Percentiles rank a stretch among this genome's conserved stretches.
Evolutionary conservation across 202 grass and related monocot genomes (phyloP).

Genomic region (Musa balbisiana): DNA sequence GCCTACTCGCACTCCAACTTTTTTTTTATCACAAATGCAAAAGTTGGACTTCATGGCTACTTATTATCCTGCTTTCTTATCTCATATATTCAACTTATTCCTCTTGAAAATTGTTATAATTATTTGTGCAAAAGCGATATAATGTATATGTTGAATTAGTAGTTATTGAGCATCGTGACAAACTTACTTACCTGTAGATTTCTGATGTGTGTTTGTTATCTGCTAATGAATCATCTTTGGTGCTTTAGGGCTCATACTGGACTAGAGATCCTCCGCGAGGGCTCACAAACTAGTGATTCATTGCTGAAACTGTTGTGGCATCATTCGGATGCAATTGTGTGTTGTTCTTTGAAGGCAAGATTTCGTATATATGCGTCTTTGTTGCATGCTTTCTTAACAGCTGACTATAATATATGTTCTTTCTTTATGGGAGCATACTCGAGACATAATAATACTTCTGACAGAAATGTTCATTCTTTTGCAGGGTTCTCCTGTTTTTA

Average conservation of each 20-base stretch:
- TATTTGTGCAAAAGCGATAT: too few relatives aligned
- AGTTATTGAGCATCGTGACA: too few relatives aligned
- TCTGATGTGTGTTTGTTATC: neutral
- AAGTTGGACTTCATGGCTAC: too few relatives aligned
- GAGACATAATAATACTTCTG: neutral
- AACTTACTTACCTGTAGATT: too few relatives aligned
- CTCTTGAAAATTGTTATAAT: too few relatives aligned
- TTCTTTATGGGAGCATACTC: neutral
- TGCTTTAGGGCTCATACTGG: constrained; percentile 61
- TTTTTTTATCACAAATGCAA: too few relatives aligned
- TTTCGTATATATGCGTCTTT: too few relatives aligned
- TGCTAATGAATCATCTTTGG: neutral
- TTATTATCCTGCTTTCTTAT: too few relatives aligned
- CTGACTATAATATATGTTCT: neutral
- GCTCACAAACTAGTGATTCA: constrained; percentile 31
- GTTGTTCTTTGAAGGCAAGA: constrained; percentile 78
- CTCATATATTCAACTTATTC: too few relatives aligned
- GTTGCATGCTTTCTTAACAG: too few relatives aligned
- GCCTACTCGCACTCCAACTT: too few relatives aligned
- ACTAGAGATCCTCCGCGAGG: constrained; percentile 37
- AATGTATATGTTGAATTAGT: too few relatives aligned
- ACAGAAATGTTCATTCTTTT: neutral
- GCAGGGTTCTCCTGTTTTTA: constrained; percentile 1
- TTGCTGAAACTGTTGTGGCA: constrained; percentile 71
- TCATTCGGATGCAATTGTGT: constrained; percentile 62